Base-by-base conservation (phyloP, 129 eudicot species). In the Heracleum sosnowskyi region DNA sequence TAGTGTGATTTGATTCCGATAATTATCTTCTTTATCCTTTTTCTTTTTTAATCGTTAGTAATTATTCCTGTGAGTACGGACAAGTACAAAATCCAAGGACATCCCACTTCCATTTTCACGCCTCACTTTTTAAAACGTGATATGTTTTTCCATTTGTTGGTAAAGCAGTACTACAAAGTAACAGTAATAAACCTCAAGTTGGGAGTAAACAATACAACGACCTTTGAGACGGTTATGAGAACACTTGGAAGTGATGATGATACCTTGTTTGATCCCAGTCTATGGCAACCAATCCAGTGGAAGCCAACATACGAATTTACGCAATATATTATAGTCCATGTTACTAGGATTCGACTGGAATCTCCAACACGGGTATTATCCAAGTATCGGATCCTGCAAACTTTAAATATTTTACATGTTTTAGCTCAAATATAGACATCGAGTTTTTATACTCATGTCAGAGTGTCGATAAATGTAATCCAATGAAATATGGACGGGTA, bases 1-100 rank as follows among this genome's bases (percentile, higher is more conserved):
- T 37, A 70, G 75, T 70, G 39, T 70, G 45, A 70, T 70, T 18
- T 34, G 75, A 37, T 70, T 70, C 46, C 1, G 75, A 60, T 70
- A 36, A 70, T 37, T 70, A 10, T 70, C 47, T n/a, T 15, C 33
- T 66, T 66, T 31, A 12, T 8, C 7, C 22, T 35, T 26, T 62
- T 1, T 49, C 57, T 62, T 66, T 66, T 11, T 66, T 13, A 66
- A 66, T 66, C 40, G 31, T 28, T 33, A 31, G 36, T 60, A 60
- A 66, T 66, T 31, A 31, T 66, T 11, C 13, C 1, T 36, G 26
- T 6, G 4, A 16, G 75, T 70, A 70, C 75, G 75, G 29, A 37
- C 17, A 60, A 70, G 75, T 70, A 70, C 75, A 70, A 22, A 70
- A 37, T 24, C 44, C 46, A 37, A 37, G 45, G 75, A 39, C 44